phyloP scores from a whole-genome alignment of 768 basidiomycete genomes.

The Leccinum incarnatum region DNA sequence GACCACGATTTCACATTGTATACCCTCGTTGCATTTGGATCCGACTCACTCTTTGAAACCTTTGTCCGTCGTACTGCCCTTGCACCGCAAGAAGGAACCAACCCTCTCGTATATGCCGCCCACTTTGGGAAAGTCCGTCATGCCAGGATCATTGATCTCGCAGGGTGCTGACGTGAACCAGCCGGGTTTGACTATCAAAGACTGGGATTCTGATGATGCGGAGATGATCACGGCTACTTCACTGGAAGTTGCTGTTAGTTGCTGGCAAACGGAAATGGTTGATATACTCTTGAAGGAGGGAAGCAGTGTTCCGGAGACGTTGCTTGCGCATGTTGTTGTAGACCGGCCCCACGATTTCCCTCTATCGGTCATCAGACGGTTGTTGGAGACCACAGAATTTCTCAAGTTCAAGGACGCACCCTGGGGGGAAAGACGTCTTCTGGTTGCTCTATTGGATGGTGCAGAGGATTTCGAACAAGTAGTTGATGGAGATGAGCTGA shows the following conservation, averaged over 20 bases:
- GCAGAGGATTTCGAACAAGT: background rate
- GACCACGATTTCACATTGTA: slow-evolving; percentile 4
- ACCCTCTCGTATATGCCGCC: slow-evolving; percentile 8
- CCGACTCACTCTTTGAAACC: background rate
- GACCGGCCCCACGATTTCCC: background rate
- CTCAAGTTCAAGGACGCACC: background rate
- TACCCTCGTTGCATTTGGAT: slow-evolving; percentile 5
- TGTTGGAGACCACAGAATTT: slow-evolving; percentile 1
- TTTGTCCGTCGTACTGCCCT: background rate
- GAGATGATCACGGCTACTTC: background rate
- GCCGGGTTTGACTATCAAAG: background rate
- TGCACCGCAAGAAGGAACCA: background rate
- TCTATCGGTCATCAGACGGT: background rate
- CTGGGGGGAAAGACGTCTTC: background rate
- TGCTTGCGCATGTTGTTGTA: background rate
- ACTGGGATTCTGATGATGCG: background rate
- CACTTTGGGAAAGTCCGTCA: background rate
- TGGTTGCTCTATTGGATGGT: background rate
- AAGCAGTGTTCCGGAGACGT: background rate
- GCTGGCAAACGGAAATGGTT: background rate
- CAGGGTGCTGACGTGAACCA: background rate
- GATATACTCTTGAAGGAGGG: slow-evolving; percentile 1
- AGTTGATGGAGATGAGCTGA: background rate
- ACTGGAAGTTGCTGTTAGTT: background rate
- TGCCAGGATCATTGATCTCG: background rate